Conservation (phyloP, 208 protist genomes). For the Leishmania turanica region DNA sequence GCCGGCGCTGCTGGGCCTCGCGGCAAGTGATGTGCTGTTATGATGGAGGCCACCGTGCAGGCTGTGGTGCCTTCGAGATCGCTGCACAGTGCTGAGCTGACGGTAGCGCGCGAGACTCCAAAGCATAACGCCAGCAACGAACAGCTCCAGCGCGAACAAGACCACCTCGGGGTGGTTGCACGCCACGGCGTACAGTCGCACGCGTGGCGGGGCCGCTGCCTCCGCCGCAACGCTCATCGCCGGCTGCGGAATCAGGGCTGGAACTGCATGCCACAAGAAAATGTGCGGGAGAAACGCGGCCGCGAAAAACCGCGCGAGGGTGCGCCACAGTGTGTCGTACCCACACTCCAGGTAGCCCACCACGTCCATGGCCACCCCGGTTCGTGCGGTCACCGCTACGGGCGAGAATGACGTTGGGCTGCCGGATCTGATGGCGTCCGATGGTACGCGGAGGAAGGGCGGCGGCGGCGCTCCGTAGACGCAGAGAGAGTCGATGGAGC, state of each 20-base stretch:
- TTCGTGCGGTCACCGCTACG: background rate
- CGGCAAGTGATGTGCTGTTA: background rate
- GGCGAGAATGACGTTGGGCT: background rate
- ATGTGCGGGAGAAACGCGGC: slow-evolving; percentile 12
- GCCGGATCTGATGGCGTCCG: background rate
- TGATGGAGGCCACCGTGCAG: background rate
- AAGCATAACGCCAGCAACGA: background rate
- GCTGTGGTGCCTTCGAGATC: background rate
- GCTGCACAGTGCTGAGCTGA: background rate
- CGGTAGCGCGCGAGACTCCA: background rate
- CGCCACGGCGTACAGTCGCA: slow-evolving; percentile 1
- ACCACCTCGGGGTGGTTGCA: slow-evolving; percentile 1
- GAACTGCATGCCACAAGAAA: background rate
- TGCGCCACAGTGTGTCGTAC: background rate
- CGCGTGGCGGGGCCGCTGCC: background rate
- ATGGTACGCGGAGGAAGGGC: background rate
- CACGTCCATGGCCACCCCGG: background rate
- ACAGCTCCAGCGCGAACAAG: slow-evolving; percentile 4
- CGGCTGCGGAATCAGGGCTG: background rate
- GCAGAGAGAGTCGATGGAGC: background rate
- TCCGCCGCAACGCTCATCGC: background rate
- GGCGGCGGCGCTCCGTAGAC: background rate
- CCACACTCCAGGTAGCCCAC: background rate
- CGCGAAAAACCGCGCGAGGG: background rate
- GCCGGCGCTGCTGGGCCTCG: background rate